Evolutionary conservation across 2,329 filamentous ascomycete species (phyloP).

Genomic region (Chrysosporium keratinophilum): DNA sequence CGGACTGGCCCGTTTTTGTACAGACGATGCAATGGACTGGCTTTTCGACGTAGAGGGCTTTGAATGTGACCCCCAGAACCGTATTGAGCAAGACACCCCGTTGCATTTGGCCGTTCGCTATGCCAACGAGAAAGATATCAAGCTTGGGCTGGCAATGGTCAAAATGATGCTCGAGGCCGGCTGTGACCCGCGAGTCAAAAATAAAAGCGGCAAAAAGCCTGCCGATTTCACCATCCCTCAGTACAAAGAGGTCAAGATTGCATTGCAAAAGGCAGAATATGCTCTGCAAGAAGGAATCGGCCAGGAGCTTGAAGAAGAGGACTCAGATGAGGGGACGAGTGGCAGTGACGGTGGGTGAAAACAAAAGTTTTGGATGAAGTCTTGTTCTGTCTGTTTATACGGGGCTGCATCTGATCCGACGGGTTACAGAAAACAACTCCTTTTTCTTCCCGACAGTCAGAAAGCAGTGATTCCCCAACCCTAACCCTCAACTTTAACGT

Average conservation of each 20-base stretch:
- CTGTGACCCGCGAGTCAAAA: slow-evolving; percentile 39
- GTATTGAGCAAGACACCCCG: slow-evolving; percentile 38
- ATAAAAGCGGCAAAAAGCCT: slow-evolving; percentile 40
- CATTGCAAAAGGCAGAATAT: slow-evolving; percentile 39
- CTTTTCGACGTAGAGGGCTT: slow-evolving; percentile 41
- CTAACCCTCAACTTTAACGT: no score
- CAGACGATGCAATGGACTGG: slow-evolving; percentile 40
- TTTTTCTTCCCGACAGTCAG: slow-evolving; percentile 11
- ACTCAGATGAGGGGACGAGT: slow-evolving; percentile 21
- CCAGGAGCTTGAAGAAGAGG: slow-evolving; percentile 27
- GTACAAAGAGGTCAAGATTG: slow-evolving; percentile 33
- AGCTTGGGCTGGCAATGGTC: slow-evolving; percentile 37
- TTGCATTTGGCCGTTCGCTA: slow-evolving; percentile 38
- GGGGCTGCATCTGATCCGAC: slow-evolving; percentile 9
- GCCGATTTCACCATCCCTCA: slow-evolving; percentile 36
- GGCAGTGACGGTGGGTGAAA: slow-evolving; percentile 32
- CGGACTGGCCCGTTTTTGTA: background rate
- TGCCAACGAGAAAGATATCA: slow-evolving; percentile 38
- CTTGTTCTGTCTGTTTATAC: slow-evolving; percentile 3
- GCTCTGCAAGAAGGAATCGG: slow-evolving; percentile 37
- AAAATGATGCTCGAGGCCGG: slow-evolving; percentile 42
- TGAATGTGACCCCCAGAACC: slow-evolving; percentile 40
- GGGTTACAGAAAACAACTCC: slow-evolving; percentile 12
- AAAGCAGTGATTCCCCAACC: slow-evolving; percentile 2
- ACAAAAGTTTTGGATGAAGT: slow-evolving; percentile 9